Percentiles rank a stretch among this genome's conserved stretches.
Conservation (phyloP, 108 stramenopile genomes). For the Nitzschia sp. region DNA sequence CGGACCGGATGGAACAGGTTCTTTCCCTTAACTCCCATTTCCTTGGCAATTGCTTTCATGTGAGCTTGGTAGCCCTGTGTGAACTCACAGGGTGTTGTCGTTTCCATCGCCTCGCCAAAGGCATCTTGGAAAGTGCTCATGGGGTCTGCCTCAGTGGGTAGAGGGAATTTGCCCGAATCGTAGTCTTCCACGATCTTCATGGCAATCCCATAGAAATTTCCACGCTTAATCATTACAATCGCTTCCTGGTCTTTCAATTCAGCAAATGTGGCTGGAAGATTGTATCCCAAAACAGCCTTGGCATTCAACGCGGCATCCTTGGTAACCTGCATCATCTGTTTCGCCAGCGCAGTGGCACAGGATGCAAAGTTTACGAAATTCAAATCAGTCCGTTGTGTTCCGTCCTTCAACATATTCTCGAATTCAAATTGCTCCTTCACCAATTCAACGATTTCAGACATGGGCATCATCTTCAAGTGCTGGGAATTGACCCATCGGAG, state of each 20-base stretch:
- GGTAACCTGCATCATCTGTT: constrained; percentile 92
- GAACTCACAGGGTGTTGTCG: constrained; percentile 48
- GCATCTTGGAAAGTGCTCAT: constrained; percentile 78
- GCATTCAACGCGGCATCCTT: constrained; percentile 86
- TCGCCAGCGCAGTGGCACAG: constrained; percentile 79
- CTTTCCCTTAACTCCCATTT: constrained; percentile 86
- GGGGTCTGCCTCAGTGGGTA: constrained; percentile 53
- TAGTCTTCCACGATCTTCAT: constrained; percentile 51
- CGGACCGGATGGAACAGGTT: constrained; percentile 93
- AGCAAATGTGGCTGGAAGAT: constrained; percentile 63
- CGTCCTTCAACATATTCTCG: constrained; percentile 58
- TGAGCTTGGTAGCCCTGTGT: constrained; percentile 74
- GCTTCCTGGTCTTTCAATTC: constrained; percentile 71
- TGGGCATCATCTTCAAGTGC: constrained; percentile 76
- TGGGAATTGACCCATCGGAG: constrained; percentile 96
- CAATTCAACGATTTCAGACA: constrained; percentile 61
- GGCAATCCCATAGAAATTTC: constrained; percentile 78
- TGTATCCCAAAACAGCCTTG: constrained; percentile 78
- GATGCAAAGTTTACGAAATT: constrained; percentile 55
- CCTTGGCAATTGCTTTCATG: constrained; percentile 88
- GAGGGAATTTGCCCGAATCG: constrained; percentile 56
- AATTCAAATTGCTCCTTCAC: constrained; percentile 75
- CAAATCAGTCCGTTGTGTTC: constrained; percentile 27
- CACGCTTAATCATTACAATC: constrained; percentile 70
- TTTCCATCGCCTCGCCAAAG: constrained; percentile 69